Conservation (phyloP, 768 basidiomycete species). For the Tricholoma flavovirens region DNA sequence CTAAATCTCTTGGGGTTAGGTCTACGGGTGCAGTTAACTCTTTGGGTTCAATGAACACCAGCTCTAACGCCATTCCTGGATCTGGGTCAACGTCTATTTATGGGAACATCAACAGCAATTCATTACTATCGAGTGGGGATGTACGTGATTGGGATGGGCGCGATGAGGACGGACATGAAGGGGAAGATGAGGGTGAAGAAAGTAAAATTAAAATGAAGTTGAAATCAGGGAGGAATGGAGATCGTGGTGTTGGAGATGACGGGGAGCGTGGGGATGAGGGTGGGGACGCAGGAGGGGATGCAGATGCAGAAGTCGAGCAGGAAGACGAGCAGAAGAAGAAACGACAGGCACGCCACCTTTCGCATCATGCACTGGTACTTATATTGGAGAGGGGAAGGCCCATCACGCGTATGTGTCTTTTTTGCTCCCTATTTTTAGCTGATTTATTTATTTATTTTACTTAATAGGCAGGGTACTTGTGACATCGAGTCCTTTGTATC, state of each 20-base stretch:
- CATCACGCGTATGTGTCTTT: constrained; percentile 43
- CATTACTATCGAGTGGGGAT: neutral
- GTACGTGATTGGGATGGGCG: neutral
- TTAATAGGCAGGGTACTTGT: constrained; percentile 58
- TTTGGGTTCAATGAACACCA: too few relatives aligned
- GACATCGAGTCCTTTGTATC: constrained; percentile 79
- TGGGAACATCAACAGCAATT: neutral
- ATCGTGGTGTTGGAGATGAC: neutral
- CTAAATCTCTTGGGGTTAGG: neutral
- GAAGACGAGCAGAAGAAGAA: constrained; percentile 10
- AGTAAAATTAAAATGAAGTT: neutral
- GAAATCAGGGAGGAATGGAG: neutral
- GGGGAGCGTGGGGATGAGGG: neutral
- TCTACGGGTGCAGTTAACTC: neutral
- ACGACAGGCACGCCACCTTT: constrained; percentile 42
- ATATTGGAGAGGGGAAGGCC: constrained; percentile 80
- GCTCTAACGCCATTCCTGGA: neutral
- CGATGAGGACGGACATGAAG: neutral
- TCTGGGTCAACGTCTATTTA: neutral
- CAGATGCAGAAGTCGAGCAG: neutral
- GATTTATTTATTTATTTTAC: neutral
- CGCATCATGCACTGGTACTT: constrained; percentile 71
- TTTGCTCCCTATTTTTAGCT: neutral
- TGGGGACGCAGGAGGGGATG: neutral
- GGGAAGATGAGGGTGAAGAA: neutral